phyloP scores from a whole-genome alignment of 768 basidiomycete genomes.

The Suillus occidentalis region DNA sequence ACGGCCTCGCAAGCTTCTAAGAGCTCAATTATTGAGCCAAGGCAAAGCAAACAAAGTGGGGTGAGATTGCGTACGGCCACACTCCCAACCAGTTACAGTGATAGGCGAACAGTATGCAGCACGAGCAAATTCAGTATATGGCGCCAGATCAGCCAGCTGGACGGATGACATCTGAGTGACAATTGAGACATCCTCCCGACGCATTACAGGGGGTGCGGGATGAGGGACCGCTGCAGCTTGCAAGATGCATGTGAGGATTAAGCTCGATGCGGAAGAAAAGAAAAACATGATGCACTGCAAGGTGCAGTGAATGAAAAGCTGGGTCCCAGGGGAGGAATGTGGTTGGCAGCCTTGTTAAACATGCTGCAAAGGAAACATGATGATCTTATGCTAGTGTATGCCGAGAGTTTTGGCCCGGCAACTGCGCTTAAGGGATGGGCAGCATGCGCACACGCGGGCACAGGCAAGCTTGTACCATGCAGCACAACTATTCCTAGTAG shows the following conservation, averaged over 20 bases:
- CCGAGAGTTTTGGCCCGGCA: not conserved
- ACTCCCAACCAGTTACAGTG: constrained; percentile 41
- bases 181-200: constrained; percentile 9
- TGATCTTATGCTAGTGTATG: not conserved
- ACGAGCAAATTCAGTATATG: constrained; percentile 53
- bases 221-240: constrained; percentile 8
- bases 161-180: constrained; percentile 28
- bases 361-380: not conserved
- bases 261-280: not conserved
- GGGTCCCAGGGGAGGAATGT: not conserved
- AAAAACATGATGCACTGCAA: not conserved
- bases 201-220: not conserved
- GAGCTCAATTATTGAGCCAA: not conserved
- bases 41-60: not conserved
- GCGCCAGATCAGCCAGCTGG: constrained; percentile 39
- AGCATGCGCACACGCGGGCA: not conserved
- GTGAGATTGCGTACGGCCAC: constrained; percentile 37
- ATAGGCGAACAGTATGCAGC: constrained; percentile 52
- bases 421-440: not conserved
- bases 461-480: not conserved
- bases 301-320: not conserved
- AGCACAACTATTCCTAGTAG: not conserved
- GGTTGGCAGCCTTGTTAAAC: not conserved
- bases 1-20: constrained; percentile 39
- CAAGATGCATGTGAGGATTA: not conserved